Evolutionary conservation across 257 asterid genomes (phyloP), one percentile per base, ranked within the genome.

Genomic region (Solanum infundibuliforme): DNA sequence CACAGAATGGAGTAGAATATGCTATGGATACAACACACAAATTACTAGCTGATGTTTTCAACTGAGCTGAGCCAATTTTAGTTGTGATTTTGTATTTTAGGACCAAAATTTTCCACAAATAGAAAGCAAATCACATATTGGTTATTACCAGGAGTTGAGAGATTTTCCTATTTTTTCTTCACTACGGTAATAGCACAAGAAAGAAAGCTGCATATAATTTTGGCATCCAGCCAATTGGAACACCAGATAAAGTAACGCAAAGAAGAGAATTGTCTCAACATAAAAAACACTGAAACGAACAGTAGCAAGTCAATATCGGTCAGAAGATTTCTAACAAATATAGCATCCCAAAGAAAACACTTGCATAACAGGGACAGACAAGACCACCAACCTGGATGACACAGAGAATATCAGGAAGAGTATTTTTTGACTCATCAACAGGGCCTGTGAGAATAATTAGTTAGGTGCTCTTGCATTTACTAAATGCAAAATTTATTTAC

Each of bases 331-430:
- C 29, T 81, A 48, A 16, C 85, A 48, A 5, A 18, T 81, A 14
- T 29, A 29, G 85, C 68, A 29, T 46, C 4, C 85, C 69, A 81
- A 48, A 48, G 85, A 81, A 38, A 48, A 81, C 68, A 29, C 21
- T 29, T 31, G 25, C 31, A 8, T 35, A 66, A 20, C 43, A 27
- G 71, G 81, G 4, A 27, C 68, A 68, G 84, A 69, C 75, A 34
- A 69, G 65, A 75, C 27, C 83, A 71, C 87, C 85, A 85, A 96
- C 99, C 98, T 96, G 99, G 90, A 95, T 87, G 58, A 96, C 99
- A 91, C 98, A 97, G 25, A 97, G 93, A 88, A 95, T 97, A 92
- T 96, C 99, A 34, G 99, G 99, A 81, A 97, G 98, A 89, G 91
- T 94, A 84, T 95, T 97, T 88, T 92, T 88, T 68, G 98, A 90